Evolutionary conservation across 345 rosid species (phyloP).

Genomic region (Nephelium lappaceum): DNA sequence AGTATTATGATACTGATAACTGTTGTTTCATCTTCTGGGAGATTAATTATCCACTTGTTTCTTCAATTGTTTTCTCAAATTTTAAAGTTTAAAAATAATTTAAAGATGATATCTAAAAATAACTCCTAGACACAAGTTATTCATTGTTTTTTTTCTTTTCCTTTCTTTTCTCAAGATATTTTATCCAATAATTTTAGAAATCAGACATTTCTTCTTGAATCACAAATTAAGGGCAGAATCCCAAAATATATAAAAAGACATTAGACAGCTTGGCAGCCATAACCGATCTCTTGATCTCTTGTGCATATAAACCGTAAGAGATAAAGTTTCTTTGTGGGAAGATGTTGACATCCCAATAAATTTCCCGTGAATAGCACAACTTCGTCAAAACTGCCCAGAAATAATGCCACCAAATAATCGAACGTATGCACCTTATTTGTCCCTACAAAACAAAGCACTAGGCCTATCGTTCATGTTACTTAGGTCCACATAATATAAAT

Average conservation of each 20-base stretch:
- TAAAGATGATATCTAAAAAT: background rate
- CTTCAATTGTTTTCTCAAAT: background rate
- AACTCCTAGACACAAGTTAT: too few relatives aligned
- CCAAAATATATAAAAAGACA: background rate
- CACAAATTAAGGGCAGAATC: background rate
- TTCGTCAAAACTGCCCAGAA: background rate
- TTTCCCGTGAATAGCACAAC: constrained; percentile 18
- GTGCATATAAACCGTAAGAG: background rate
- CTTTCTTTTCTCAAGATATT: too few relatives aligned
- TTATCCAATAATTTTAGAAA: too few relatives aligned
- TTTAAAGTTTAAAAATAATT: too few relatives aligned
- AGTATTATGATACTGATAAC: too few relatives aligned
- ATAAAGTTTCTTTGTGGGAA: background rate
- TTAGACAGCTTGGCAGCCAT: background rate
- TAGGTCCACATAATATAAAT: constrained; percentile 17
- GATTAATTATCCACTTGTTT: background rate
- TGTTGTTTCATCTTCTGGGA: background rate
- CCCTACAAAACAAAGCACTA: constrained; percentile 9
- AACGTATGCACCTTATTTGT: constrained; percentile 12
- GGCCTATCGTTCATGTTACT: constrained; percentile 8
- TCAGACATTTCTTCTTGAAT: background rate
- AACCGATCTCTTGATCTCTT: background rate
- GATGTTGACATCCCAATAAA: constrained; percentile 27
- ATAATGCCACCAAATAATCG: constrained; percentile 11
- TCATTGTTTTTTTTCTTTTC: too few relatives aligned